A percentile compares a stretch with the other conserved stretches of the same genome.
These are phyloP conservation scores for Phoma sp. DNA, from an alignment of 2,329 filamentous ascomycete species.

Conservation along the genomic window DNA sequence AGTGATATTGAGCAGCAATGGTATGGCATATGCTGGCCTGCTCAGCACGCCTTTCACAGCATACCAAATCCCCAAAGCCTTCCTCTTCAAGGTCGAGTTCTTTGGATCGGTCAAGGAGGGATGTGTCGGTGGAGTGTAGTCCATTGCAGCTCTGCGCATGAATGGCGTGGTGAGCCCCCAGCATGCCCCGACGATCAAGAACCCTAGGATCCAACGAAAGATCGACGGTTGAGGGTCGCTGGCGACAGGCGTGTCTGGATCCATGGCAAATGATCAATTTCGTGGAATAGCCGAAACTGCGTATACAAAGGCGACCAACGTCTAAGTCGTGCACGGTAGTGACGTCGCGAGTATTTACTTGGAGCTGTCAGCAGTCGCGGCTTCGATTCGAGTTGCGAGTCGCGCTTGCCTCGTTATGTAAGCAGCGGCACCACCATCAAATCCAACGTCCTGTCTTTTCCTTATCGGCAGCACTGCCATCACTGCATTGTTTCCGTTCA, in stretches of 20 bases:
- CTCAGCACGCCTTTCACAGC: constrained; percentile 78
- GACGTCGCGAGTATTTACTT: constrained; percentile 2
- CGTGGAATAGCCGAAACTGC: not conserved
- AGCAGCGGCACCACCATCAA: constrained; percentile 1
- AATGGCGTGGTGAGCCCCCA: constrained; percentile 93
- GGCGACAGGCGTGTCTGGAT: constrained; percentile 38
- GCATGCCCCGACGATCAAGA: constrained; percentile 87
- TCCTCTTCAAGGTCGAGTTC: constrained; percentile 68
- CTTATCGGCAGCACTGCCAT: not conserved
- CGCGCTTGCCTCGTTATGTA: not conserved
- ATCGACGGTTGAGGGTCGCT: constrained; percentile 51
- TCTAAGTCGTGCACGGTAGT: not conserved
- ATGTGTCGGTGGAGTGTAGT: constrained; percentile 66
- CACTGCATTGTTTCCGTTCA: not conserved
- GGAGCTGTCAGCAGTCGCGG: not conserved
- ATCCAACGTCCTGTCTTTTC: not conserved
- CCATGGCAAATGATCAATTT: constrained; percentile 27
- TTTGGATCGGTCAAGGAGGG: constrained; percentile 44
- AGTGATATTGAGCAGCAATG: constrained; percentile 85
- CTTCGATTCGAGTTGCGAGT: not conserved
- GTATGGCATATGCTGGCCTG: constrained; percentile 84
- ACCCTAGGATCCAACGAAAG: constrained; percentile 86
- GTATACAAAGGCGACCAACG: not conserved
- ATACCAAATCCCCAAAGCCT: constrained; percentile 71
- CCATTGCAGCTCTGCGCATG: constrained; percentile 83